Percentiles rank a stretch among this genome's conserved stretches.
Evolutionary conservation across 495 filamentous ascomycete species (phyloP).

Genomic region (Neurospora sp.): DNA sequence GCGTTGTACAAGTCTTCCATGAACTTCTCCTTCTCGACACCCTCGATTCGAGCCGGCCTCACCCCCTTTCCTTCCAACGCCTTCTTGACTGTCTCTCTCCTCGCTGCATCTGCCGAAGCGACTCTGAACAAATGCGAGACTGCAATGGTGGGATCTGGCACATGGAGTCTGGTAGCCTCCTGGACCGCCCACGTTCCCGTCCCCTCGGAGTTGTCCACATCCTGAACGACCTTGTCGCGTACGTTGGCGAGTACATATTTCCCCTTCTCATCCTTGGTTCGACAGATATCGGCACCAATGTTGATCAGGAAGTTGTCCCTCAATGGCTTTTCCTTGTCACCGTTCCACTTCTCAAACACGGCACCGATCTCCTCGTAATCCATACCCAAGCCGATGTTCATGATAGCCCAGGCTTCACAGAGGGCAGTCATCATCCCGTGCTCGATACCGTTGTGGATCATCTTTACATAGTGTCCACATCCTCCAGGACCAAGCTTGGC

Average conservation of each 20-base stretch:
- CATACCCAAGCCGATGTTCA: conserved; percentile 50
- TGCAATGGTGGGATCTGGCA: conserved; percentile 55
- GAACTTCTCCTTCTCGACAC: conserved; percentile 36
- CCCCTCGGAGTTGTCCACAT: conserved; percentile 57
- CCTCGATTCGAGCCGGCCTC: conserved; percentile 10
- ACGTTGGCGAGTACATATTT: conserved; percentile 53
- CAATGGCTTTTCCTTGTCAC: conserved; percentile 39
- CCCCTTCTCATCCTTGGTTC: conserved; percentile 22
- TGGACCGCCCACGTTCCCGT: conserved; percentile 57
- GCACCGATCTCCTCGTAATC: conserved; percentile 52
- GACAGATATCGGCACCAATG: conserved; percentile 57
- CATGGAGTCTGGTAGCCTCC: conserved; percentile 52
- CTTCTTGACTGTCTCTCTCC: conserved; percentile 39
- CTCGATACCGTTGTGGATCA: conserved; percentile 72
- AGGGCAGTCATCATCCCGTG: conserved; percentile 48
- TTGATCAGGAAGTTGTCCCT: conserved; percentile 51
- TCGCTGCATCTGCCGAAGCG: conserved; percentile 50
- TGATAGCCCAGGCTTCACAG: conserved; percentile 57
- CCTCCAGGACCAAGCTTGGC: conserved; percentile 51
- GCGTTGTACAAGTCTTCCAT: conserved; percentile 51
- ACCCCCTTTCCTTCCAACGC: conserved; percentile 13
- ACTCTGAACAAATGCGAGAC: conserved; percentile 57
- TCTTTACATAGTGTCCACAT: conserved; percentile 65
- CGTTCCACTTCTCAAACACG: conserved; percentile 53
- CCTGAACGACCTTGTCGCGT: conserved; percentile 69